A percentile compares a stretch with the other conserved stretches of the same genome.
Conservation (phyloP, 805 yeast genomes). For the Wickerhamiella lipophila region DNA sequence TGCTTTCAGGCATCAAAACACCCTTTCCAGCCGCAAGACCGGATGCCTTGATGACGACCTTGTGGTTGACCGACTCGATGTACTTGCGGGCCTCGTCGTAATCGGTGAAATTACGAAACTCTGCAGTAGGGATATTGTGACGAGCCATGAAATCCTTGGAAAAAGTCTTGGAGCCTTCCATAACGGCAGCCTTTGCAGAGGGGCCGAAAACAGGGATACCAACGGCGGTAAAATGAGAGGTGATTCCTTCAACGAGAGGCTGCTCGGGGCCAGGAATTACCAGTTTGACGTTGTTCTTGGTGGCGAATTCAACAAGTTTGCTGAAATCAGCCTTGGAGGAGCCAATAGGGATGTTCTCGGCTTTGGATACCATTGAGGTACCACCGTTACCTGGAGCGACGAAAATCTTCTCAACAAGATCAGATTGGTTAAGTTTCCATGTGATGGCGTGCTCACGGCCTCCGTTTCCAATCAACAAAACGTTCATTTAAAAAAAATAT, state of each 20-base stretch:
- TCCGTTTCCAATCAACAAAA: constrained; percentile 89
- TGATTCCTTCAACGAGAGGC: constrained; percentile 89
- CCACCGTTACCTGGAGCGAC: constrained; percentile 99
- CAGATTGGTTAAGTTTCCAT: constrained; percentile 78
- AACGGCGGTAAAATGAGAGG: constrained; percentile 54
- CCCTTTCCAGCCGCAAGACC: constrained; percentile 99
- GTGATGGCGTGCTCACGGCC: constrained; percentile 98
- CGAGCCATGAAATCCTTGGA: constrained; percentile 88
- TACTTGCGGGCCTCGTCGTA: constrained; percentile 65
- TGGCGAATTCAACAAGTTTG: constrained; percentile 60
- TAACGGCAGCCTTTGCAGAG: constrained; percentile 70
- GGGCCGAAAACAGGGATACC: constrained; percentile 98
- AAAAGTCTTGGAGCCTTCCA: constrained; percentile 96
- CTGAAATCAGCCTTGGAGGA: constrained; percentile 56
- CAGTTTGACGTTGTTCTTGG: constrained; percentile 47
- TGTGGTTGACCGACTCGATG: constrained; percentile 50
- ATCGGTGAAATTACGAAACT: constrained; percentile 66
- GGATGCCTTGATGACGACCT: constrained; percentile 88
- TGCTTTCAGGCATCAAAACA: constrained; percentile 76
- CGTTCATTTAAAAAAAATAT: constrained; percentile 33
- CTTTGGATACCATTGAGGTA: constrained; percentile 40
- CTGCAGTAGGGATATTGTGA: constrained; percentile 90
- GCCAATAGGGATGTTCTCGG: constrained; percentile 57
- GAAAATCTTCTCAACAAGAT: constrained; percentile 53
- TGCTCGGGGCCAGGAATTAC: constrained; percentile 99